These are phyloP conservation scores for Cryptomeria japonica DNA, from an alignment of 75 land plant species.

Conservation along the genomic window DNA sequence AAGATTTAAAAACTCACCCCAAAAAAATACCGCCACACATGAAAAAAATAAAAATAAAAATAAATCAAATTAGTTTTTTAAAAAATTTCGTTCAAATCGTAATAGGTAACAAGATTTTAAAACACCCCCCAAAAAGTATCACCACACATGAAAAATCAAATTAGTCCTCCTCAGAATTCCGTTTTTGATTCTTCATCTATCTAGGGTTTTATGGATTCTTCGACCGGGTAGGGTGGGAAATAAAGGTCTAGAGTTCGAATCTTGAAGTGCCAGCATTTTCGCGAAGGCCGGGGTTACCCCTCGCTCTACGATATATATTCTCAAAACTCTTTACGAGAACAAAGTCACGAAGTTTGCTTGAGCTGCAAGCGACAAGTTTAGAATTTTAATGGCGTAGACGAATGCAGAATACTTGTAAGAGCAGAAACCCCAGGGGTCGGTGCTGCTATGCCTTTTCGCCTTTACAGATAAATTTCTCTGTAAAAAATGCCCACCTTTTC, in stretches of 20 bases:
- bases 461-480: not conserved
- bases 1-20: no score
- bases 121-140: not conserved
- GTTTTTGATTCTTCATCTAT: not conserved
- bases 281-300: not conserved
- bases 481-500: slow-evolving; percentile 11
- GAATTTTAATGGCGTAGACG: not conserved
- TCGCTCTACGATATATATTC: not conserved
- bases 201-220: not conserved
- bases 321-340: not conserved
- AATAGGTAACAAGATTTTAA: no score
- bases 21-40: not conserved
- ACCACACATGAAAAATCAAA: not conserved
- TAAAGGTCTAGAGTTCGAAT: not conserved
- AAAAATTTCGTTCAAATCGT: no score
- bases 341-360: not conserved
- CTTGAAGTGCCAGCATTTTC: not conserved
- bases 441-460: not conserved
- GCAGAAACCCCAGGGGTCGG: not conserved
- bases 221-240: not conserved
- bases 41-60: no score
- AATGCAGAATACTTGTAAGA: not conserved
- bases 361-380: not conserved
- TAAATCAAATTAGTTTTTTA: no score
- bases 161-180: not conserved